A percentile compares a stretch with the other conserved stretches of the same genome.
These are phyloP conservation scores for Kwoniella mangroviensis DNA, from an alignment of 768 basidiomycete species.

Conservation along the genomic window DNA sequence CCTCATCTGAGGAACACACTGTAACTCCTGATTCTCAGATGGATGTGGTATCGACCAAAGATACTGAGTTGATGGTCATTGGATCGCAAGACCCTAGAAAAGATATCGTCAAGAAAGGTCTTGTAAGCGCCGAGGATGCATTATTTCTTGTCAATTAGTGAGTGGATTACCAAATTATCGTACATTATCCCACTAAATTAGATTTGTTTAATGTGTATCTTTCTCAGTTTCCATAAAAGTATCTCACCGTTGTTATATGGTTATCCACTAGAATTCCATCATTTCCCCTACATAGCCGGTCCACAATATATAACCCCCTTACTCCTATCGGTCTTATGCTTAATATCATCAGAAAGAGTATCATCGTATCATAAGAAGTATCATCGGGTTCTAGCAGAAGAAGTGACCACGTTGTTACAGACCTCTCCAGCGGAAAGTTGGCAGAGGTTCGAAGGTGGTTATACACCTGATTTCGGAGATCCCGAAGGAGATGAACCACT, in stretches of 20 bases:
- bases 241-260: conserved; percentile 37
- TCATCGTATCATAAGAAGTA: conserved; percentile 8
- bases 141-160: conserved; percentile 34
- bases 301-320: conserved; percentile 41
- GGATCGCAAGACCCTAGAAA: conserved; percentile 35
- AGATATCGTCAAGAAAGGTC: conserved; percentile 38
- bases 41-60: not conserved
- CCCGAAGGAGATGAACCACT: conserved; percentile 29
- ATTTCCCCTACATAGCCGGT: conserved; percentile 43
- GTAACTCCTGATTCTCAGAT: not conserved
- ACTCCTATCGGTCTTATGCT: conserved; percentile 41
- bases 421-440: conserved; percentile 38
- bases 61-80: conserved; percentile 15
- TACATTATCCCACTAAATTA: too few relatives aligned
- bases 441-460: conserved; percentile 23
- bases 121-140: conserved; percentile 31
- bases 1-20: not conserved
- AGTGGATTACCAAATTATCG: conserved; percentile 8
- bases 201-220: too few relatives aligned
- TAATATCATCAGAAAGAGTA: conserved; percentile 32
- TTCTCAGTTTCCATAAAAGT: conserved; percentile 32
- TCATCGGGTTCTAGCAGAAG: conserved; percentile 24
- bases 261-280: conserved; percentile 34
- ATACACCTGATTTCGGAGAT: conserved; percentile 21
- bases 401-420: conserved; percentile 31